Evolutionary conservation across 176 grass and related monocot genomes (phyloP).

Genomic region (Carex myosuroides): DNA sequence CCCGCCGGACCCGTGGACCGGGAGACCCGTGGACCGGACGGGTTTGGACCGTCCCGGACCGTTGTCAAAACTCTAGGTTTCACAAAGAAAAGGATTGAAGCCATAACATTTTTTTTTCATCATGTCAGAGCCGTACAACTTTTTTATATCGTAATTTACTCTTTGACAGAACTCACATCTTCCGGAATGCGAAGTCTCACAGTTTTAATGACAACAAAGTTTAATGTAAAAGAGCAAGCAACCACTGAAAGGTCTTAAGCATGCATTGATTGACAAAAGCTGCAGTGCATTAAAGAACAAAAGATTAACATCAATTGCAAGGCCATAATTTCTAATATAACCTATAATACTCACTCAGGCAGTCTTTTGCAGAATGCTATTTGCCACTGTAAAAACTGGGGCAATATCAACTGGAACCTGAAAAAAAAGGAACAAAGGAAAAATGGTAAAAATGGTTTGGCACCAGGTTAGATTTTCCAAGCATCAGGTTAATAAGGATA

Average conservation of each 20-base stretch:
- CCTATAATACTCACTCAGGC: background rate
- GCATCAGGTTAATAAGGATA: background rate
- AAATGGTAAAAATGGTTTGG: background rate
- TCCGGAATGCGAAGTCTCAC: background rate
- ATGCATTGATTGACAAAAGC: background rate
- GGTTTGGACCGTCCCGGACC: too few species aligned
- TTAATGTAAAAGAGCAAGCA: background rate
- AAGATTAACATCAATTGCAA: background rate
- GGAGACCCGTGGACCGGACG: too few species aligned
- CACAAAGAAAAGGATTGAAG: background rate
- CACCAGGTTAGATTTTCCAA: background rate
- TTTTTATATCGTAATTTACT: background rate
- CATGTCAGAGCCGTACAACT: background rate
- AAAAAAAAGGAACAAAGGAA: background rate
- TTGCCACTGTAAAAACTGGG: constrained; percentile 44
- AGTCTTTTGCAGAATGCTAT: constrained; percentile 35
- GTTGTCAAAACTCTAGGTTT: too few species aligned
- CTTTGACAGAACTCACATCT: background rate
- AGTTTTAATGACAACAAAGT: background rate
- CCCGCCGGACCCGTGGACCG: too few species aligned
- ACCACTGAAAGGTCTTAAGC: background rate
- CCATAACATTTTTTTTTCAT: background rate
- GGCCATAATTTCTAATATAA: background rate
- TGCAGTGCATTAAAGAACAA: background rate
- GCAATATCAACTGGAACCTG: constrained; percentile 84